Evolutionary conservation across 1,284 basidiomycete species (phyloP).

Genomic region (Lentinus polychrous): DNA sequence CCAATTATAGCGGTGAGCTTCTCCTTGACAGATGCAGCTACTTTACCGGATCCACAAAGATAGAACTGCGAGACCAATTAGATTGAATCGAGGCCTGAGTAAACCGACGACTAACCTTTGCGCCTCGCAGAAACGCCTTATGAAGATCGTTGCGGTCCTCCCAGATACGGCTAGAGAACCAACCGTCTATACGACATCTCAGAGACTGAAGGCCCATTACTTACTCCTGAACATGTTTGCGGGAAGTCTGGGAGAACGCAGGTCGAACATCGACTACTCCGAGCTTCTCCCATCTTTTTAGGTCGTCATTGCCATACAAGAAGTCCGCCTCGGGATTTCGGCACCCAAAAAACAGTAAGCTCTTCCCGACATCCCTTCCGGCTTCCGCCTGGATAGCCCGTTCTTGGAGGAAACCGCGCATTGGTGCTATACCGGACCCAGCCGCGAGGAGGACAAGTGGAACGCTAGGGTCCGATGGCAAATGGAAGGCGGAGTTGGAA

Average conservation of each 20-base stretch:
- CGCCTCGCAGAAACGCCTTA: slow-evolving; percentile 27
- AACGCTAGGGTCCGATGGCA: slow-evolving; percentile 33
- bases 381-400: slow-evolving; percentile 39
- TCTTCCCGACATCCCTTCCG: slow-evolving; percentile 36
- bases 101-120: slow-evolving; percentile 34
- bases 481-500: slow-evolving; percentile 36
- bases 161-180: slow-evolving; percentile 33
- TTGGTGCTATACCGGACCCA: slow-evolving; percentile 44
- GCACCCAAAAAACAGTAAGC: slow-evolving; percentile 44
- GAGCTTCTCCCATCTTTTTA: slow-evolving; percentile 34
- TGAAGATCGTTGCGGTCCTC: slow-evolving; percentile 32
- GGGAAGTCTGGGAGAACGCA: slow-evolving; percentile 38
- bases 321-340: slow-evolving; percentile 34
- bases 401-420: slow-evolving; percentile 49
- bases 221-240: slow-evolving; percentile 44
- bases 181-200: background rate
- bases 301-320: slow-evolving; percentile 35
- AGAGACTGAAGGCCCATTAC: slow-evolving; percentile 9
- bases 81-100: background rate
- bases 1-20: slow-evolving; percentile 29
- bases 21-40: slow-evolving; percentile 30
- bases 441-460: slow-evolving; percentile 44
- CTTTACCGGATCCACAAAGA: slow-evolving; percentile 35
- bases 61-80: slow-evolving; percentile 27
- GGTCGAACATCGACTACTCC: slow-evolving; percentile 42